Evolutionary conservation across 805 yeast genomes (phyloP), one percentile per base, ranked within the genome.

Genomic region (Kodamaea nitidulidarum): DNA sequence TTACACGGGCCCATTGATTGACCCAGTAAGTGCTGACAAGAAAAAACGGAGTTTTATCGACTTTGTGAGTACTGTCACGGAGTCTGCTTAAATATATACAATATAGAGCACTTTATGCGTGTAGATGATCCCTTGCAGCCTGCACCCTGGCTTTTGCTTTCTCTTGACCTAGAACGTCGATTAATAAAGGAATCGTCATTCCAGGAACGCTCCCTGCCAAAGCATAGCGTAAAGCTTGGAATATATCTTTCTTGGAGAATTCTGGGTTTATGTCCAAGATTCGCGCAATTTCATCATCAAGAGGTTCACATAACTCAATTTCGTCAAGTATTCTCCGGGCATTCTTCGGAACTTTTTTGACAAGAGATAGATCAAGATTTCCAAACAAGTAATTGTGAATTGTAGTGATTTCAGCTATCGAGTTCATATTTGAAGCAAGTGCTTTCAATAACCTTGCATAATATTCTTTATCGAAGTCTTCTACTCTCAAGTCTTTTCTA

Each of bases 181-280:
- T 54, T 22, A 86, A 61, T 4, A 68, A 62, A 0, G 83, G 84
- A 4, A 88, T 63, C 12, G 79, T 77, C 20, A 82, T 63, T 0
- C 96, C 96, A 0, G 95, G 71, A 4, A 67, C 67, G 6, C 80
- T 76, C 0, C 86, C 95, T 10, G 86, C 71, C 16, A 88, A 55
- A 0, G 90, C 90, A 47, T 69, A 80, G 41, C 96, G 66, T 10
- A 85, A 51, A 0, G 78, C 50, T 48, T 76, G 78, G 52, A 76
- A 84, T 1, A 84, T 58, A 1, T 65, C 56, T 40, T 67, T 73
- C 50, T 70, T 62, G 6, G 50, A 42, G 10, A 38, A 11, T 11
- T 31, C 32, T 8, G 45, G 44, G 20, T 27, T 7, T 11, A 22
- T 27, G 7, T 24, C 17, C 8, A 42, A 15, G 5, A 44, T 25